Evolutionary conservation across 345 rosid genomes (phyloP), one percentile per base, ranked within the genome.

Genomic region (Ceriops zippeliana): DNA sequence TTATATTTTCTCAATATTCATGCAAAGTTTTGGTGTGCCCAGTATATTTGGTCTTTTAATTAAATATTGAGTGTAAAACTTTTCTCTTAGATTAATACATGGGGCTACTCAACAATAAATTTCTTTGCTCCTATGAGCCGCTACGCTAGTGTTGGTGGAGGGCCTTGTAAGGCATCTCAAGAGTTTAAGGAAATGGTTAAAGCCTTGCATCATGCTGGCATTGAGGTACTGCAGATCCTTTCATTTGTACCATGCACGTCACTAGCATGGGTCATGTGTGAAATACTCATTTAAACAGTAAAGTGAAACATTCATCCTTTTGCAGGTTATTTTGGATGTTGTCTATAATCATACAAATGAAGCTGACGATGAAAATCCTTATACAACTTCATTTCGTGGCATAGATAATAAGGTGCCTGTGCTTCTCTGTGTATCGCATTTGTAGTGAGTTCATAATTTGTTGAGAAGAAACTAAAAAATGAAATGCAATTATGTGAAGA

Each of bases 61-160:
- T 13, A 42, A 42, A 42, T 42, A 42, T 42, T 42, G 49, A 0
- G 49, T 42, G 49, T 42, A 42, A 42, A 42, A 42, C 17, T 49
- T 72, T 46, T 70, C 69, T 67, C 32, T 51, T 63, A 93, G 98
- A 79, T 93, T 69, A 93, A 93, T 76, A 93, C 96, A 46, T 93
- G 98, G 98, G 98, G 98, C 67, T 93, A 93, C 74, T 93, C 98
- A 6, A 93, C 98, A 13, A 83, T 89, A 81, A 93, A 93, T 81
- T 93, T 93, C 87, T 93, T 93, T 75, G 79, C 98, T 80, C 97
- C 98, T 6, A 91, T 93, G 98, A 89, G 86, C 74, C 95, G 96
- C 69, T 93, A 93, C 78, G 92, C 96, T 68, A 88, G 90, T 82
- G 81, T 82, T 46, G 95, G 92, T 65, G 96, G 90, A 47, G 95